Conservation (phyloP, 2,329 filamentous ascomycete species). For the Ceratocystis albifundus region DNA sequence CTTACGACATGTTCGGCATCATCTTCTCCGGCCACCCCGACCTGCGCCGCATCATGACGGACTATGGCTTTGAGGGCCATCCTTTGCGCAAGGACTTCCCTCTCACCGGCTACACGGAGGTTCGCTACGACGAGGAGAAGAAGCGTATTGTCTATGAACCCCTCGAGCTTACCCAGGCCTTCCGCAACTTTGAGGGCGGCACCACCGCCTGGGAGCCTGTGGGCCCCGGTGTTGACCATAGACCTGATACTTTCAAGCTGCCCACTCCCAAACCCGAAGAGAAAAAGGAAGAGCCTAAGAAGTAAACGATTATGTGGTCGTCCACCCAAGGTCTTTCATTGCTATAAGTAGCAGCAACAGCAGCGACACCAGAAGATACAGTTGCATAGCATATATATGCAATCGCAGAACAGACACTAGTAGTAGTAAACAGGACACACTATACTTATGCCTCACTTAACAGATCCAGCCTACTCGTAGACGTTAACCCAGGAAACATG, state of each 20-base stretch:
- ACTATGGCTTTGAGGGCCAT: slow-evolving; percentile 98
- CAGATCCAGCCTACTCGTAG: not conserved
- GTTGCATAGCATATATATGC: slow-evolving; percentile 8
- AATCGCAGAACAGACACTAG: slow-evolving; percentile 17
- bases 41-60: slow-evolving; percentile 94
- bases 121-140: slow-evolving; percentile 98
- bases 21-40: slow-evolving; percentile 95
- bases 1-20: slow-evolving; percentile 94
- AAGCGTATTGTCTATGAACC: slow-evolving; percentile 98
- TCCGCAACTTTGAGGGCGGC: slow-evolving; percentile 94
- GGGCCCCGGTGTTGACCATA: slow-evolving; percentile 60
- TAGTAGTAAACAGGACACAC: slow-evolving; percentile 12
- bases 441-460: slow-evolving; percentile 15
- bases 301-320: slow-evolving; percentile 42
- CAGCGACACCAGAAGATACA: slow-evolving; percentile 15
- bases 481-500: not conserved
- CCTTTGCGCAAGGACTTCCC: slow-evolving; percentile 97
- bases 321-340: not conserved
- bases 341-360: slow-evolving; percentile 1
- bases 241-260: slow-evolving; percentile 80
- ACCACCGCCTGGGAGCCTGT: slow-evolving; percentile 58
- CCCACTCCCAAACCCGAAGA: slow-evolving; percentile 92
- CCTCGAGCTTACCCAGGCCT: slow-evolving; percentile 92
- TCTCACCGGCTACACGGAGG: slow-evolving; percentile 93
- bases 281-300: slow-evolving; percentile 83